Percentiles rank a stretch among this genome's conserved stretches.
These are phyloP conservation scores for Daedaleopsis sinensis DNA, from an alignment of 768 basidiomycete species.

Conservation along the genomic window DNA sequence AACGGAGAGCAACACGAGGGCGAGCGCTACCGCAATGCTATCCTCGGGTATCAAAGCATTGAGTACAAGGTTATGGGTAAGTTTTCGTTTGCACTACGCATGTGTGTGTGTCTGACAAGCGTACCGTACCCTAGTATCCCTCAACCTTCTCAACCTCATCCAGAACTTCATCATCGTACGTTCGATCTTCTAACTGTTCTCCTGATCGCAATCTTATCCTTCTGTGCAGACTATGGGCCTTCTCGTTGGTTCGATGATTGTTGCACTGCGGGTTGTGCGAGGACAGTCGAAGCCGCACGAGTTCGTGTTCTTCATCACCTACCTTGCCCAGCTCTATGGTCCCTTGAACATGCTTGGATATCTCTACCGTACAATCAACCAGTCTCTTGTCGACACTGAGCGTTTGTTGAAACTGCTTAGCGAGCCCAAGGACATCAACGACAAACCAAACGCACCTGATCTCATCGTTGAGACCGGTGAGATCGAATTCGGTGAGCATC, in stretches of 20 bases:
- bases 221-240: conserved; percentile 67
- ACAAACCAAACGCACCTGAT: conserved; percentile 74
- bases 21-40: conserved; percentile 68
- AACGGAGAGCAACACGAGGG: conserved; percentile 84
- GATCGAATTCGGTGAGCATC: conserved; percentile 80
- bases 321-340: conserved; percentile 75
- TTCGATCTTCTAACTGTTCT: conserved; percentile 3
- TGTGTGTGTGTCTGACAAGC: neutral
- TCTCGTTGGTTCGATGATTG: conserved; percentile 79
- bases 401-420: conserved; percentile 79
- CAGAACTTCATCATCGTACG: conserved; percentile 83
- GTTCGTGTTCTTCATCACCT: conserved; percentile 83
- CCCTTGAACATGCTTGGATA: conserved; percentile 80
- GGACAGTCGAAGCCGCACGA: conserved; percentile 54
- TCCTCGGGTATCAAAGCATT: conserved; percentile 71
- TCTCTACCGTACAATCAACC: conserved; percentile 77
- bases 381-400: conserved; percentile 82
- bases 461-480: conserved; percentile 73
- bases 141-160: conserved; percentile 74
- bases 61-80: conserved; percentile 76
- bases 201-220: neutral
- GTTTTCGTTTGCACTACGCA: conserved; percentile 27
- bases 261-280: conserved; percentile 67
- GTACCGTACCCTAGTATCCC: conserved; percentile 48
- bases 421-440: conserved; percentile 83